Evolutionary conservation across 2,329 filamentous ascomycete genomes (phyloP).

Genomic region (Huntiella abstrusa): DNA sequence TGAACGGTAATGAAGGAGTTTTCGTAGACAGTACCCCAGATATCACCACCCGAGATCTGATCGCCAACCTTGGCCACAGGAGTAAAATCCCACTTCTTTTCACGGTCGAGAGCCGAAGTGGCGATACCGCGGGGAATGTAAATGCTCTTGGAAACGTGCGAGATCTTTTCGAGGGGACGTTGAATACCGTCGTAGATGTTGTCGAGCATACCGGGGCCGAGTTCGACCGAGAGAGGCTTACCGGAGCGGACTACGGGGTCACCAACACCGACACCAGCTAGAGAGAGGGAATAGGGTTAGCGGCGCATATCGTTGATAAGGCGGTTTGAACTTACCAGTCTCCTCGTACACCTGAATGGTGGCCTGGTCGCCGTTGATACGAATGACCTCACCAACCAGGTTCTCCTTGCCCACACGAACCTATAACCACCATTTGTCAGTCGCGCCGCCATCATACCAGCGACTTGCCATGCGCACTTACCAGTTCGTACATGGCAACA

Average conservation of each 20-base stretch:
- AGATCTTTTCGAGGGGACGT: conserved; percentile 74
- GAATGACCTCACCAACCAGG: conserved; percentile 93
- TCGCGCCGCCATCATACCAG: conserved; percentile 1
- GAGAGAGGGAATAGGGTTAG: conserved; percentile 8
- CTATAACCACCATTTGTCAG: conserved; percentile 23
- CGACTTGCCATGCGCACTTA: conserved; percentile 25
- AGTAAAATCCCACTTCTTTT: conserved; percentile 92
- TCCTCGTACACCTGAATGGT: conserved; percentile 99
- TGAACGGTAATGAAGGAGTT: conserved; percentile 90
- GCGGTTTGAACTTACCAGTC: conserved; percentile 45
- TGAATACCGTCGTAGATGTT: conserved; percentile 99
- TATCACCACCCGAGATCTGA: conserved; percentile 88
- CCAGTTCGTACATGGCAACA: conserved; percentile 98
- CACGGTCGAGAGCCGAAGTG: conserved; percentile 69
- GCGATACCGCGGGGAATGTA: conserved; percentile 94
- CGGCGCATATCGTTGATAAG: not conserved
- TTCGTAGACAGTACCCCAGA: conserved; percentile 88
- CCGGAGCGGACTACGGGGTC: conserved; percentile 81
- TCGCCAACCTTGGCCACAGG: conserved; percentile 86
- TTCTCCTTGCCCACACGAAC: conserved; percentile 83
- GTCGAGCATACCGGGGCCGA: conserved; percentile 91
- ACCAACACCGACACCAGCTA: conserved; percentile 86
- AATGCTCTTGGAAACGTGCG: conserved; percentile 62
- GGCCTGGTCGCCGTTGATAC: conserved; percentile 86
- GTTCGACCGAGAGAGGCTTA: conserved; percentile 92